Conservation (phyloP, 202 grass and related monocot genomes). For the Cymbopogon flexuosus region DNA sequence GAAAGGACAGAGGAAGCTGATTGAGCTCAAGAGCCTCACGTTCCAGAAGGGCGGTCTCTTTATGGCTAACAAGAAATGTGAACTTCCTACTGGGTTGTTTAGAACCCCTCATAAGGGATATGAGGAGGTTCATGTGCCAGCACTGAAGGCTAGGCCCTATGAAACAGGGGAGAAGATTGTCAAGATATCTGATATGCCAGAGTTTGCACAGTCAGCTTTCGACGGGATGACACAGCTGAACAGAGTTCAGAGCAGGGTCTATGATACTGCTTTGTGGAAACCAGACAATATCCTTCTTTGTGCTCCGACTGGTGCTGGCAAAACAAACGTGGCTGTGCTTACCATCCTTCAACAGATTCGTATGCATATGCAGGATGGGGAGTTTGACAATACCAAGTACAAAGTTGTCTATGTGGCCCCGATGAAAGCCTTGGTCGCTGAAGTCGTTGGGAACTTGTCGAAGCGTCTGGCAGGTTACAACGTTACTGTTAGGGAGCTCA, state of each 20-base stretch:
- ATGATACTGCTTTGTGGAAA: constrained; percentile 70
- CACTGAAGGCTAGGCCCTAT: constrained; percentile 55
- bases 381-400: constrained; percentile 64
- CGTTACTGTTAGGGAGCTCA: constrained; percentile 77
- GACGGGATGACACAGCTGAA: constrained; percentile 74
- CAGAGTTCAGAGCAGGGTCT: constrained; percentile 83
- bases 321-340: constrained; percentile 90
- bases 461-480: constrained; percentile 59
- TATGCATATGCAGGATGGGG: constrained; percentile 69
- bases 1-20: constrained; percentile 68
- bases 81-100: constrained; percentile 58
- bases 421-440: constrained; percentile 96
- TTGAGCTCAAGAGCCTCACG: constrained; percentile 71
- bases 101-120: constrained; percentile 82
- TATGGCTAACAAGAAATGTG: constrained; percentile 81
- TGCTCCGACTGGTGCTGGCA: constrained; percentile 91
- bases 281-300: constrained; percentile 78
- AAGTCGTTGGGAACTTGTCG: constrained; percentile 90
- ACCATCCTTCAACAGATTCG: constrained; percentile 82
- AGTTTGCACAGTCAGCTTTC: constrained; percentile 71
- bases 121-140: constrained; percentile 72
- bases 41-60: constrained; percentile 76
- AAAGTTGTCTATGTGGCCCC: constrained; percentile 98
- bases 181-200: constrained; percentile 72
- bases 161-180: constrained; percentile 69